phyloP scores from a whole-genome alignment of 495 filamentous ascomycete species.

The Penicillium coprophilum region DNA sequence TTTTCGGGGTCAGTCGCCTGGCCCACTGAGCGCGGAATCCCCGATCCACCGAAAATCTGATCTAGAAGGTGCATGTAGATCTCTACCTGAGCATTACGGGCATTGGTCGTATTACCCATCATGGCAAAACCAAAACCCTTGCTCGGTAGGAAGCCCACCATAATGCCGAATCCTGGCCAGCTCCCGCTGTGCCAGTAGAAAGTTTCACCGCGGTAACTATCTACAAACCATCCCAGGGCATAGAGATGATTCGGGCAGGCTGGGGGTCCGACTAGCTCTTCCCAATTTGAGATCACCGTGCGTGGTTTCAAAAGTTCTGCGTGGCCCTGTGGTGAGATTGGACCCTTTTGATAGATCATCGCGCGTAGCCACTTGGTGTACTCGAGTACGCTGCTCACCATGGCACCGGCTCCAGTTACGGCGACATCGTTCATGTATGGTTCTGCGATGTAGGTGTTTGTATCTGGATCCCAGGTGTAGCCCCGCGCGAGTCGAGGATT shows the following conservation, averaged over 20 bases:
- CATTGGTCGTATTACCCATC: slow-evolving; percentile 13
- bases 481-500: slow-evolving; percentile 7
- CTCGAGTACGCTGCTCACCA: slow-evolving; percentile 50
- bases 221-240: slow-evolving; percentile 19
- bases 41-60: not conserved
- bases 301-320: slow-evolving; percentile 9
- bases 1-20: not conserved
- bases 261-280: not conserved
- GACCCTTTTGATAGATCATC: slow-evolving; percentile 21
- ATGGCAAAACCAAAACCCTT: slow-evolving; percentile 6
- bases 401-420: slow-evolving; percentile 45
- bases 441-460: slow-evolving; percentile 6
- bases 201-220: slow-evolving; percentile 15
- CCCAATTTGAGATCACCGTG: slow-evolving; percentile 1
- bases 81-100: slow-evolving; percentile 1
- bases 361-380: slow-evolving; percentile 50
- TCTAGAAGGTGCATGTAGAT: slow-evolving; percentile 1
- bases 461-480: slow-evolving; percentile 9
- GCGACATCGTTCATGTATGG: slow-evolving; percentile 14
- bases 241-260: slow-evolving; percentile 10
- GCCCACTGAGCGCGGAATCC: not conserved
- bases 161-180: slow-evolving; percentile 9
- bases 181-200: slow-evolving; percentile 18
- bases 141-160: slow-evolving; percentile 9
- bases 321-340: slow-evolving; percentile 8